Percentiles rank a stretch among this genome's conserved stretches.
phyloP scores from a whole-genome alignment of 2,329 filamentous ascomycete species.

The Talaromyces amestolkiae region DNA sequence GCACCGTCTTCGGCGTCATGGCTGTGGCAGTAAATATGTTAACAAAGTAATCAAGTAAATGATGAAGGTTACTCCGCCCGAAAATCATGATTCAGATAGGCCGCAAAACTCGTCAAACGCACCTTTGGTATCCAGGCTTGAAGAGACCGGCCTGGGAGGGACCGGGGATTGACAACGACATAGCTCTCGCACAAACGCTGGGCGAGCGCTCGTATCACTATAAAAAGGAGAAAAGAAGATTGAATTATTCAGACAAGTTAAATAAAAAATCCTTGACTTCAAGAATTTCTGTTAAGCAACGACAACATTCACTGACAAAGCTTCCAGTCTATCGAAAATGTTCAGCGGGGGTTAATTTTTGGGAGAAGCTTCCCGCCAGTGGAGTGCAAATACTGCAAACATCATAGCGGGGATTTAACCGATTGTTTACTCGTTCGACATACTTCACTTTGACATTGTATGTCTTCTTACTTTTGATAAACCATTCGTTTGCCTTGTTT shows the following conservation, averaged over 20 bases:
- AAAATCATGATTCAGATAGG: not conserved
- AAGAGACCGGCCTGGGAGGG: conserved; percentile 92
- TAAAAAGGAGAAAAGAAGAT: conserved; percentile 11
- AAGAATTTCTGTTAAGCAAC: not conserved
- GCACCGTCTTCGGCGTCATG: conserved; percentile 99
- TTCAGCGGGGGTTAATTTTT: conserved; percentile 19
- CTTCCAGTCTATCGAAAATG: conserved; percentile 5
- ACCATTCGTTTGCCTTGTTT: too few relatives aligned
- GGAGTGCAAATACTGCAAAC: conserved; percentile 18
- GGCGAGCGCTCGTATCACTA: conserved; percentile 6
- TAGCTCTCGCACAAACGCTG: conserved; percentile 43
- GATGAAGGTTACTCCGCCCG: not conserved
- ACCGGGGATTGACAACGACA: conserved; percentile 95
- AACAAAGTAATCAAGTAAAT: not conserved
- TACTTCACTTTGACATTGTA: too few relatives aligned
- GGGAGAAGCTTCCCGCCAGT: conserved; percentile 15
- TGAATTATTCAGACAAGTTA: not conserved
- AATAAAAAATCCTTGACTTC: not conserved
- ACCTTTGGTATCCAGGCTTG: conserved; percentile 97
- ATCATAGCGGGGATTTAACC: conserved; percentile 12
- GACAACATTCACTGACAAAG: conserved; percentile 1
- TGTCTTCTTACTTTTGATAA: too few relatives aligned
- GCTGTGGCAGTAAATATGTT: conserved; percentile 50
- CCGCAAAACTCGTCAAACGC: conserved; percentile 27
- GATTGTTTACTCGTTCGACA: not conserved